Evolutionary conservation across 495 filamentous ascomycete species (phyloP).

Genomic region (Trichoderma virens): DNA sequence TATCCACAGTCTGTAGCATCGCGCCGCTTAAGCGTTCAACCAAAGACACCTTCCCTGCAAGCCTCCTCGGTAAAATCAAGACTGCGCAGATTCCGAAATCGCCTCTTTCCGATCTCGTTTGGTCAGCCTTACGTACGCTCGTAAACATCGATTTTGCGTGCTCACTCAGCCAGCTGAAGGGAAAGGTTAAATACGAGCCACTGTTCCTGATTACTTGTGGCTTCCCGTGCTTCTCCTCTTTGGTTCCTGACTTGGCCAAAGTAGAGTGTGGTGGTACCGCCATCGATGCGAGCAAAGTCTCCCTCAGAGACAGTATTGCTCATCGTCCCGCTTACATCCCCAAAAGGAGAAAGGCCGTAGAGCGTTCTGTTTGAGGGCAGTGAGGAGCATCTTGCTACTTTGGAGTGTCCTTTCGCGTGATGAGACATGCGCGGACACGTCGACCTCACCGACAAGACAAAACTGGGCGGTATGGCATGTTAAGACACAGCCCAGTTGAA

Average conservation of each 20-base stretch:
- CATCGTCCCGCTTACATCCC: background rate
- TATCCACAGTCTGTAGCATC: background rate
- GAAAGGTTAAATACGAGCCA: conserved; percentile 4
- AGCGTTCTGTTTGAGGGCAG: background rate
- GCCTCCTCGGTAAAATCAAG: background rate
- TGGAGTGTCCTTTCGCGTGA: background rate
- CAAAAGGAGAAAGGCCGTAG: background rate
- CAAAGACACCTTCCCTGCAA: background rate
- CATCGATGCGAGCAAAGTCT: background rate
- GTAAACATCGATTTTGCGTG: background rate
- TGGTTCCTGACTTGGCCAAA: background rate
- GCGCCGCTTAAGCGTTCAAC: background rate
- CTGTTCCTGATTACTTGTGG: background rate
- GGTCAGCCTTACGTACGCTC: conserved; percentile 7
- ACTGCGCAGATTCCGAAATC: background rate
- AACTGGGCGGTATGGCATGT: background rate
- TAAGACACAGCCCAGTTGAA: background rate
- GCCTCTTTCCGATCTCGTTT: background rate
- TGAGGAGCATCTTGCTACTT: background rate
- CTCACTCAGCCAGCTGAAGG: background rate
- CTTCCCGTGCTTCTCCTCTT: background rate
- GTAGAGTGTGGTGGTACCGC: background rate
- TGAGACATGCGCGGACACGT: background rate
- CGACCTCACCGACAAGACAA: background rate
- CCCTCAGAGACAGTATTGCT: background rate